phyloP scores from a whole-genome alignment of 2,329 filamentous ascomycete genomes.

The Fusarium sp. region DNA sequence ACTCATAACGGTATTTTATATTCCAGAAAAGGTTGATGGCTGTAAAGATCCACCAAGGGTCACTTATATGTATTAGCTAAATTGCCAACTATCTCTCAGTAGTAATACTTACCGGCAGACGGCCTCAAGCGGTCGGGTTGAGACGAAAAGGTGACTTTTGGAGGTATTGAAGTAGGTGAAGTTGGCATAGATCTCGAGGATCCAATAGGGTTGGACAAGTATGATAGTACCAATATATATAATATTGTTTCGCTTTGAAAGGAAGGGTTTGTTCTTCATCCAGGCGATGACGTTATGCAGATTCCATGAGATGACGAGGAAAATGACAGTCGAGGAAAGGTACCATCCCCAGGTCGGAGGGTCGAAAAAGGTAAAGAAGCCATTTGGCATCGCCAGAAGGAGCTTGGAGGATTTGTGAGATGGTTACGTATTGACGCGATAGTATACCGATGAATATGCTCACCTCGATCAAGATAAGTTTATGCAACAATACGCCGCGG shows the following conservation, averaged over 20 bases:
- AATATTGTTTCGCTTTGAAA: constrained; percentile 59
- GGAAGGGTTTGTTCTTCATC: constrained; percentile 73
- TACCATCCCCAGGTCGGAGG: constrained; percentile 70
- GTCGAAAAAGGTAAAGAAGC: constrained; percentile 67
- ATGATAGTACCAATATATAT: constrained; percentile 70
- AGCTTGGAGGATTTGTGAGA: constrained; percentile 51
- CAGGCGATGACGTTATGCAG: constrained; percentile 75
- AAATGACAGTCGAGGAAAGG: constrained; percentile 68
- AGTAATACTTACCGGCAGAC: constrained; percentile 60
- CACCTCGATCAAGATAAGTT: constrained; percentile 62
- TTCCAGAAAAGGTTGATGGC: constrained; percentile 69
- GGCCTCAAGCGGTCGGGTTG: constrained; percentile 69
- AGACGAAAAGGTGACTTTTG: constrained; percentile 62
- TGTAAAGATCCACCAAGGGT: constrained; percentile 77
- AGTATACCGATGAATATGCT: not conserved
- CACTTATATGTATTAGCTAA: constrained; percentile 48
- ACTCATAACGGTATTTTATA: constrained; percentile 70
- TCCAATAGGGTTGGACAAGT: constrained; percentile 71
- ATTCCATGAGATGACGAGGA: constrained; percentile 71
- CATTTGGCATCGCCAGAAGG: constrained; percentile 66
- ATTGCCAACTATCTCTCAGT: not conserved
- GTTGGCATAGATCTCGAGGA: constrained; percentile 73
- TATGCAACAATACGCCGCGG: constrained; percentile 58
- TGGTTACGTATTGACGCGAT: not conserved
- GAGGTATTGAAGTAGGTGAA: constrained; percentile 71